phyloP scores from a whole-genome alignment of 495 filamentous ascomycete genomes.

The Podospora didyma region DNA sequence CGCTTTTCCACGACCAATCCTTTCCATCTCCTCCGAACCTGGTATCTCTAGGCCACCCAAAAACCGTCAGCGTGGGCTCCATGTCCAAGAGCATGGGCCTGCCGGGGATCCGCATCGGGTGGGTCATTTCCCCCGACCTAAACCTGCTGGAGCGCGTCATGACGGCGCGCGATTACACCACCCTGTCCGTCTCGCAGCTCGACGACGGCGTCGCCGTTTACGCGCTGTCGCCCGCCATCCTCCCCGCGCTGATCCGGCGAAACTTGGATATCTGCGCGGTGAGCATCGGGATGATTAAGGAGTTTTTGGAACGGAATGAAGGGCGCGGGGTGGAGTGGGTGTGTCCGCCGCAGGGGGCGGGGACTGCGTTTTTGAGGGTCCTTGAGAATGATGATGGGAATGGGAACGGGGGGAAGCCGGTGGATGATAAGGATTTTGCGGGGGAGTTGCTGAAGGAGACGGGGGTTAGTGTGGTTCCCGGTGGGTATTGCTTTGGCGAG shows the following conservation, averaged over 20 bases:
- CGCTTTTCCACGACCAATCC: slow-evolving; percentile 64
- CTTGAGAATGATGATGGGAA: slow-evolving; percentile 42
- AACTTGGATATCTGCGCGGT: slow-evolving; percentile 66
- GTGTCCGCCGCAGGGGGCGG: slow-evolving; percentile 69
- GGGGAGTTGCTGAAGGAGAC: slow-evolving; percentile 59
- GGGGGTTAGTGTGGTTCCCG: slow-evolving; percentile 75
- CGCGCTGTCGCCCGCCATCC: slow-evolving; percentile 55
- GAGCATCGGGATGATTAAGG: slow-evolving; percentile 62
- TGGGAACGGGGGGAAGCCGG: slow-evolving; percentile 29
- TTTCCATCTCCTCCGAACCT: slow-evolving; percentile 32
- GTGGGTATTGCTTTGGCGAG: slow-evolving; percentile 61
- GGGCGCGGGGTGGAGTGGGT: slow-evolving; percentile 61
- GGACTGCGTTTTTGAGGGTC: slow-evolving; percentile 72
- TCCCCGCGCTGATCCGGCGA: slow-evolving; percentile 59
- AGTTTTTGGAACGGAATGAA: slow-evolving; percentile 59
- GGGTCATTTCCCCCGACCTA: slow-evolving; percentile 62
- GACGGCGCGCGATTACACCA: slow-evolving; percentile 68
- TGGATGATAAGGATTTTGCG: slow-evolving; percentile 69
- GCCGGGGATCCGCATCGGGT: slow-evolving; percentile 74
- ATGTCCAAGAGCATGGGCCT: slow-evolving; percentile 79
- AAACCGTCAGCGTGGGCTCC: slow-evolving; percentile 66
- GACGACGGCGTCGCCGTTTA: slow-evolving; percentile 71
- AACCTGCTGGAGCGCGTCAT: slow-evolving; percentile 60
- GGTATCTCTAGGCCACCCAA: slow-evolving; percentile 59
- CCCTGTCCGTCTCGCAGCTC: slow-evolving; percentile 70